Evolutionary conservation across 768 basidiomycete genomes (phyloP).

Genomic region (Pilatotrama ljubarskyi): DNA sequence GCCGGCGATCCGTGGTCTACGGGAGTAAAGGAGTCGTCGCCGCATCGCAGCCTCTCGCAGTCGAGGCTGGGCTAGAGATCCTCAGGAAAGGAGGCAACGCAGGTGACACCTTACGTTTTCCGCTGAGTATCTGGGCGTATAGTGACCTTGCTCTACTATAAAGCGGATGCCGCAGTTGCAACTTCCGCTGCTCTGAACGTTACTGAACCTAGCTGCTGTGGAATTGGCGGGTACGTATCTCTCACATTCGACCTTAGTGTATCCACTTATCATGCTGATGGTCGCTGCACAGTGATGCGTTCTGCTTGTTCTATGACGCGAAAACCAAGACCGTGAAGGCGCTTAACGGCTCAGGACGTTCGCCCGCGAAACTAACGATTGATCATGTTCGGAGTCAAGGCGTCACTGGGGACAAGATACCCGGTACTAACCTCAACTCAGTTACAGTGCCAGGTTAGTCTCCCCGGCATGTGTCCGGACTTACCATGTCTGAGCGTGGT

Average conservation of each 20-base stretch:
- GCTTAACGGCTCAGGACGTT: constrained; percentile 88
- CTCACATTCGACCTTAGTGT: too few relatives aligned
- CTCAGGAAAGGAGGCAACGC: constrained; percentile 94
- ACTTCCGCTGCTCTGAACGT: constrained; percentile 91
- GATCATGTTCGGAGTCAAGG: constrained; percentile 73
- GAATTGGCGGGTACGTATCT: constrained; percentile 79
- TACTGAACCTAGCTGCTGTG: constrained; percentile 84
- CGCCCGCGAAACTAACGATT: constrained; percentile 77
- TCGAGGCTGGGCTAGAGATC: constrained; percentile 90
- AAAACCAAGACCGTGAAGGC: constrained; percentile 80
- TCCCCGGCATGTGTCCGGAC: neutral
- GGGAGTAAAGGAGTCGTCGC: constrained; percentile 69
- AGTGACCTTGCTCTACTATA: neutral
- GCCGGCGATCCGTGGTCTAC: constrained; percentile 77
- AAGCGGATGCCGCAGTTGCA: constrained; percentile 94
- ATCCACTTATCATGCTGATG: too few relatives aligned
- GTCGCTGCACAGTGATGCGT: constrained; percentile 63
- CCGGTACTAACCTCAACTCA: constrained; percentile 79
- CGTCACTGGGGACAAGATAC: constrained; percentile 66
- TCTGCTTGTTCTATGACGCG: constrained; percentile 91
- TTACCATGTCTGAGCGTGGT: neutral
- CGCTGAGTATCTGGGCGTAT: neutral
- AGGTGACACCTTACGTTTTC: constrained; percentile 45
- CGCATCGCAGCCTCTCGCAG: constrained; percentile 88
- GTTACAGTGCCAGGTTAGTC: constrained; percentile 80